Base-by-base conservation (phyloP, 495 filamentous ascomycete species). In the Trichoderma reesei region DNA sequence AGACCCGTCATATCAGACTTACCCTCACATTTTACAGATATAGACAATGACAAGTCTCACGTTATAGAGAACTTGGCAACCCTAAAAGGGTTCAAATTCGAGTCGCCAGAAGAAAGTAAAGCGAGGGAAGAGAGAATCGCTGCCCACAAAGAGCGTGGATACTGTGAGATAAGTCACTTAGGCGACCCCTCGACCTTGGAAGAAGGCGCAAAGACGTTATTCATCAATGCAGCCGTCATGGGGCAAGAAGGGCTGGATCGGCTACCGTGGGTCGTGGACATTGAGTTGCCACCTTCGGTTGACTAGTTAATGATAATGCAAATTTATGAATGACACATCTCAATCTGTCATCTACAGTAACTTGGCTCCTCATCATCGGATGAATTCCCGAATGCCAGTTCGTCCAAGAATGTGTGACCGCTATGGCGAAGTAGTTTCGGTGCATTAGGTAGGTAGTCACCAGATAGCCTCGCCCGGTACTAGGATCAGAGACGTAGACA, bases 21-120 rank as follows among this genome's bases (percentile, higher is more conserved):
- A 51, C 76, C 76, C 64, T 77, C 65, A 16, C 72, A 79, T 67
- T 70, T 76, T 37, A 65, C 42, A 61, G 65, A 44, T 74, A 83
- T 73, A 59, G 66, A 65, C 69, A 78, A 71, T 72, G 72, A 59
- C 69, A 78, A 67, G 54, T 83, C 68, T 65, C 74, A 16, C 1
- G n/a, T n/a, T n/a, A 46, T 46, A 6, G 42, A 46, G 14, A 46
- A 16, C 13, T 6, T 59, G 65, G 80, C 59, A 66, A 75, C 13
- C 42, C 16, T 46, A 6, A 16, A 18, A 6, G 42, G 42, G n/a
- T 46, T 16, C 6, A 46, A 18, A 46, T 46, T 46, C 14, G 14
- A 46, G 5, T 46, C 42, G 6, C 11, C 42, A 46, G 42, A 46
- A 46, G 42, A 46, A 46, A 46, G n/a, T 13, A 18, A 46, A n/a